These are phyloP conservation scores for Antitrichia curtipendula DNA, from an alignment of 225 moss, liverwort and hornwort genomes.

Conservation along the genomic window DNA sequence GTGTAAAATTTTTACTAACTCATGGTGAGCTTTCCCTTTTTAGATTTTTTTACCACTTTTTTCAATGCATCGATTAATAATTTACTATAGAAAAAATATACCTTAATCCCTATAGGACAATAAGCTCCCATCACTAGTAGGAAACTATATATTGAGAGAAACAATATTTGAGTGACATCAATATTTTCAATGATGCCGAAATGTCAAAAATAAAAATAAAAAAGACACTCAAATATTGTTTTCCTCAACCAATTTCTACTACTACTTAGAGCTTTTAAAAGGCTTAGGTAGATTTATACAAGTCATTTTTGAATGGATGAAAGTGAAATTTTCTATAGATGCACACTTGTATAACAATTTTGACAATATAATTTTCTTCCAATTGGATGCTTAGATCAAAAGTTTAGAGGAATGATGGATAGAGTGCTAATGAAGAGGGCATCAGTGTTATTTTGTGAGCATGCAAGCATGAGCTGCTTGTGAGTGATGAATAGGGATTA, in stretches of 20 bases:
- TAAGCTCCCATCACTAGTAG: accelerated
- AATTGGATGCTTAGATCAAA: accelerated
- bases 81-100: neutral
- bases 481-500: no score
- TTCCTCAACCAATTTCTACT: accelerated
- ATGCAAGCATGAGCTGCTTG: no score
- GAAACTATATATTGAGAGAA: neutral
- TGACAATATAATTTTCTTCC: neutral
- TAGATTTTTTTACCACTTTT: neutral
- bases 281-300: neutral
- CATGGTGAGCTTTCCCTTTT: no score
- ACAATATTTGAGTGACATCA: no score
- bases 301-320: neutral
- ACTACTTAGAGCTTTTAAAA: neutral
- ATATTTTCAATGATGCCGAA: neutral
- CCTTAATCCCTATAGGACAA: no score
- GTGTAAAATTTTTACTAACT: neutral
- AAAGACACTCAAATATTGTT: neutral
- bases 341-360: neutral
- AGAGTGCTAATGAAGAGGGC: no score
- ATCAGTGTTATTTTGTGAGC: no score
- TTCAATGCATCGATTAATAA: neutral
- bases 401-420: neutral
- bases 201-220: neutral
- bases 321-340: neutral